phyloP scores from a whole-genome alignment of 2,329 filamentous ascomycete species.

The Hymenoscyphus linearis region DNA sequence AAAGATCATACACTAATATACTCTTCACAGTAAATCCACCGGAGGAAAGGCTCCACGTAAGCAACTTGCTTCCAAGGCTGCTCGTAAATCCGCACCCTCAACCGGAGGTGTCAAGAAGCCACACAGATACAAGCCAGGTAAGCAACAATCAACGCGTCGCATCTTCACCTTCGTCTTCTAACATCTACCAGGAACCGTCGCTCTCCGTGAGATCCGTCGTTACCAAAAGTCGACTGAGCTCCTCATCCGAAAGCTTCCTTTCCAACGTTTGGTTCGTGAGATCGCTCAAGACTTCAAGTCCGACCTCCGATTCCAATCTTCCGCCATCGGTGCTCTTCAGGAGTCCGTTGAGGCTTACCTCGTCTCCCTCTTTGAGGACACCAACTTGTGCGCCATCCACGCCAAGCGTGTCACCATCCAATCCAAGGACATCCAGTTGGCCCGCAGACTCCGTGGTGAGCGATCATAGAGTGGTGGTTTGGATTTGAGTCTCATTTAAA shows the following conservation, averaged over 20 bases:
- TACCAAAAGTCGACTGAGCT: constrained; percentile 98
- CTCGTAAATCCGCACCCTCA: constrained; percentile 94
- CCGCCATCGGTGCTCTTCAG: constrained; percentile 93
- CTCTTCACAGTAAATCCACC: constrained; percentile 57
- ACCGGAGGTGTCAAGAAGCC: constrained; percentile 98
- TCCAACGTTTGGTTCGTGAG: constrained; percentile 96
- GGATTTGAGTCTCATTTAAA: not conserved
- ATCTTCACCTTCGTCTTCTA: not conserved
- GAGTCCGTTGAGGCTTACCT: constrained; percentile 99
- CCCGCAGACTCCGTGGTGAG: constrained; percentile 86
- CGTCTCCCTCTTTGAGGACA: constrained; percentile 96
- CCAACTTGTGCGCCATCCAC: constrained; percentile 97
- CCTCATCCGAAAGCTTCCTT: constrained; percentile 93
- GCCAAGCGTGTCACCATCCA: constrained; percentile 99
- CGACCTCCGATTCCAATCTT: constrained; percentile 95
- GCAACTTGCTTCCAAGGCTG: constrained; percentile 97
- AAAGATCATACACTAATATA: constrained; percentile 22
- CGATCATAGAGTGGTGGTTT: constrained; percentile 60
- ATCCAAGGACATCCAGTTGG: constrained; percentile 27
- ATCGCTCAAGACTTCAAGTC: constrained; percentile 96
- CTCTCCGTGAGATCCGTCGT: constrained; percentile 95
- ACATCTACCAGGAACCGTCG: constrained; percentile 62
- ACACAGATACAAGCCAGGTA: constrained; percentile 81
- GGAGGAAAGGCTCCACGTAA: constrained; percentile 80
- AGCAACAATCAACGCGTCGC: constrained; percentile 25